A percentile compares a stretch with the other conserved stretches of the same genome.
Evolutionary conservation across 1,284 basidiomycete species (phyloP).

Genomic region (Leccinum idahoense): DNA sequence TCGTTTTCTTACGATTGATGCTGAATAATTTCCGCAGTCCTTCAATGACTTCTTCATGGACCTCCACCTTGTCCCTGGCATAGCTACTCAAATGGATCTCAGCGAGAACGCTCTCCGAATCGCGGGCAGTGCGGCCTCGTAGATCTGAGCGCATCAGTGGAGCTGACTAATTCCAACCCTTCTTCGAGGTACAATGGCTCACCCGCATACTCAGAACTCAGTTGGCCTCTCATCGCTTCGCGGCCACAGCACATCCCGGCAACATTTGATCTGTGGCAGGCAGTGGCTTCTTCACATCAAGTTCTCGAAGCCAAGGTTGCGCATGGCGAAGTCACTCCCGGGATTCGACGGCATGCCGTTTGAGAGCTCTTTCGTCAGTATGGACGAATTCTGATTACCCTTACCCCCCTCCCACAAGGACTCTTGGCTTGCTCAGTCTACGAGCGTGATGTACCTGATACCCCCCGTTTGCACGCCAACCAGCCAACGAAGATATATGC

Average conservation of each 20-base stretch:
- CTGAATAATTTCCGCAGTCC: slow-evolving; percentile 6
- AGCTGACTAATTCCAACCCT: slow-evolving; percentile 29
- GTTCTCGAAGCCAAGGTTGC: slow-evolving; percentile 4
- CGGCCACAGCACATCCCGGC: slow-evolving; percentile 13
- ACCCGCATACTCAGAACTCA: slow-evolving; percentile 24
- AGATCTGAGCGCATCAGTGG: slow-evolving; percentile 5
- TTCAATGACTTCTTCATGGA: slow-evolving; percentile 23
- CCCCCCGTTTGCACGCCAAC: slow-evolving; percentile 1
- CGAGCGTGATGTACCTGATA: slow-evolving; percentile 5
- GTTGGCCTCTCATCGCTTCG: too few relatives aligned
- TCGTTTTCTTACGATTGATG: neutral
- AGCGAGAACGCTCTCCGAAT: slow-evolving; percentile 6
- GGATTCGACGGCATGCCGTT: slow-evolving; percentile 22
- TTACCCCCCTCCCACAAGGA: neutral
- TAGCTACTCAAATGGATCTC: slow-evolving; percentile 8
- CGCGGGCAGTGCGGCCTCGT: slow-evolving; percentile 8
- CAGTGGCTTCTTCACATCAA: slow-evolving; percentile 6
- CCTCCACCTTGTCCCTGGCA: slow-evolving; percentile 13
- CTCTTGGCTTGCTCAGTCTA: neutral
- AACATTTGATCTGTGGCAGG: slow-evolving; percentile 24
- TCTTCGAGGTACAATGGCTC: slow-evolving; percentile 44
- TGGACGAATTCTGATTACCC: slow-evolving; percentile 6
- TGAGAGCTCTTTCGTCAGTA: slow-evolving; percentile 4
- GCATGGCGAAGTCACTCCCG: neutral
- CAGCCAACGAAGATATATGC: neutral